These are phyloP conservation scores for Amborella trichopoda DNA, from an alignment of 164 flowering plant genomes.

Conservation along the genomic window DNA sequence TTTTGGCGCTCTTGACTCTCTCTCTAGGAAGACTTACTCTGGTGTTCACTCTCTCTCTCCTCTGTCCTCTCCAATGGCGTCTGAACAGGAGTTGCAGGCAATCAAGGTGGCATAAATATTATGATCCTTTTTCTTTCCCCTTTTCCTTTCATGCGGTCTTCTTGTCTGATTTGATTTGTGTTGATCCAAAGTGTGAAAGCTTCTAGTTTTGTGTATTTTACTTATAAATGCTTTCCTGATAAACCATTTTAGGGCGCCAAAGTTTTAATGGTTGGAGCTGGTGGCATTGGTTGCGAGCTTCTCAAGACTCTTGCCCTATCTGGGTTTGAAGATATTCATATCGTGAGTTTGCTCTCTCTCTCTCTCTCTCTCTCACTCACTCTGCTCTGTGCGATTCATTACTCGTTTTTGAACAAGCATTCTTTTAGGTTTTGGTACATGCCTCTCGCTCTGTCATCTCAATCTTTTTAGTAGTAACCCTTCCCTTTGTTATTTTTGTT, in stretches of 20 bases:
- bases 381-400: too few species aligned
- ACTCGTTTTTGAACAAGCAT: too few species aligned
- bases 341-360: conserved; percentile 36
- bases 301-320: conserved; percentile 93
- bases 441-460: too few species aligned
- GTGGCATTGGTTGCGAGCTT: conserved; percentile 97
- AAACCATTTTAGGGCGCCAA: conserved; percentile 45
- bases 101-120: conserved; percentile 30
- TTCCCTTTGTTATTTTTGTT: too few species aligned
- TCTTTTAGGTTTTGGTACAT: too few species aligned
- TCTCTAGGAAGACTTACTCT: too few species aligned
- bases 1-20: too few species aligned
- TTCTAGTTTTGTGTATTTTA: neutral
- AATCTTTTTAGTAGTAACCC: too few species aligned
- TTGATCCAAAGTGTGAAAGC: neutral
- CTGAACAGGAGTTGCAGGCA: conserved; percentile 26
- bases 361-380: too few species aligned
- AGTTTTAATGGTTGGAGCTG: conserved; percentile 97
- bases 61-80: conserved; percentile 24
- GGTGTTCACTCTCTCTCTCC: neutral
- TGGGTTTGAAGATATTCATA: conserved; percentile 88
- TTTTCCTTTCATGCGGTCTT: neutral
- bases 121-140: neutral
- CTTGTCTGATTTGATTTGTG: neutral
- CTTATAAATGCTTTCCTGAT: neutral